Evolutionary conservation across 2,329 filamentous ascomycete species (phyloP), one percentile per base, ranked within the genome.

Genomic region (Pestalotiopsis sp.): DNA sequence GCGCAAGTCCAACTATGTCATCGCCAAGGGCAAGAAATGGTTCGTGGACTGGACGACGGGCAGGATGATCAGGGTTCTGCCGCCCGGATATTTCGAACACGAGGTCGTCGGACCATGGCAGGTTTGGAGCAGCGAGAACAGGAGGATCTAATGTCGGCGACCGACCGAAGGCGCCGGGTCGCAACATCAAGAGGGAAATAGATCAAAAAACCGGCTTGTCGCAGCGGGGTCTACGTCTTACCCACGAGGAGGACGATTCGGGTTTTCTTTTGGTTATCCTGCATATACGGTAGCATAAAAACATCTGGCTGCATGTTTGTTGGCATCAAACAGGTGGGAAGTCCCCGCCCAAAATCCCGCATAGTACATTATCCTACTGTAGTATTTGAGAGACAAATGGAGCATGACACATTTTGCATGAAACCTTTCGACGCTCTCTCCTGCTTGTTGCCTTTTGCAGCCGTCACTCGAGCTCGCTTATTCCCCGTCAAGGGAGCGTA

Each of bases 31-130:
- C 57, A 88, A 86, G 75, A 83, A 86, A 73, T 90, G 87, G 86
- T 83, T 84, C 69, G 86, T 90, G 58, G 87, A 90, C 79, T 90
- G 87, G 87, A 78, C 78, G 14, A 89, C 86, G 17, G 87, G 87
- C 49, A 83, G 83, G 67, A 86, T 88, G 83, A 81, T 84, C 36
- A 81, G 85, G 17, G 85, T 87, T 23, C 79, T 85, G 20, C 87
- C 87, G 12, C 87, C 87, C 1, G 81, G 80, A 4, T 89, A 89
- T 73, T 84, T 84, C 56, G 86, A 88, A 73, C 79, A 83, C 61
- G 82, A 86, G 67, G 79, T 82, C 69, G 83, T 83, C 68, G 84
- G 83, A 1, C 81, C 85, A 40, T 87, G 84, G 84, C 84, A 86
- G 74, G 78, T 83, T 57, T 81, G 86, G 66, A 82, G 83, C 72